Base-by-base conservation (phyloP, 352 stramenopile species). In the Globisporangium polare region DNA sequence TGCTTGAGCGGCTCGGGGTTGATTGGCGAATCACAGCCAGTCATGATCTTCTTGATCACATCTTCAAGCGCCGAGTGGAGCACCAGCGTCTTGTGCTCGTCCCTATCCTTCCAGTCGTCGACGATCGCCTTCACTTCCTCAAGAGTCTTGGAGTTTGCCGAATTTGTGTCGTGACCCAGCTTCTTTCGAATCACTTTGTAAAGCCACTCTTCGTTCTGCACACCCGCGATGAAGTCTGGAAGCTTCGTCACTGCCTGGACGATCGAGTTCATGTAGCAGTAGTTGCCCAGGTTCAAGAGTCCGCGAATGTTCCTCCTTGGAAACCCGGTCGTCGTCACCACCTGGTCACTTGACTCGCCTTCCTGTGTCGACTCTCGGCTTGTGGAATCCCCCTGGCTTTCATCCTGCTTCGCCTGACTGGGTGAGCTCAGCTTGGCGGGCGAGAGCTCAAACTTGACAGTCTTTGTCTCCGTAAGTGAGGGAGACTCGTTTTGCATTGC, bases 201-300 rank as follows among this genome's bases (percentile, higher is more conserved):
- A 17, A 92, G 29, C 53, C 75, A 84, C 9, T 88, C 81, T 46
- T 87, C 72, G 12, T 84, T 71, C 57, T 80, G 67, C 17, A 90
- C 42, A 52, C 66, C 66, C 7, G 62, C 58, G 12, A 80, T 63
- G 55, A 96, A 96, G 6, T 77, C 82, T 24, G 83, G 81, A 35
- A 96, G 54, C n/a, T 74, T 73, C 15, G 85, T 74, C 15, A 96
- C 62, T 2, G 87, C 78, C 53, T 96, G 87, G 10, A 98, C 62
- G 24, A 98, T 98, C 13, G 89, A 88, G 69, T 99, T 99, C 79
- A 99, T 95, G 66, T 96, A 96, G 70, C 88, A 96, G 59, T 89
- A 94, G 62, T 96, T 94, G 56, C 96, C 96, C 17, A 99, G 70
- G 67, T 99, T 99, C 20, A 97, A 64, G 20, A 99, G 74, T n/a